Conservation (phyloP, 1,284 basidiomycete species). For the Lentinula novae-zelandiae region DNA sequence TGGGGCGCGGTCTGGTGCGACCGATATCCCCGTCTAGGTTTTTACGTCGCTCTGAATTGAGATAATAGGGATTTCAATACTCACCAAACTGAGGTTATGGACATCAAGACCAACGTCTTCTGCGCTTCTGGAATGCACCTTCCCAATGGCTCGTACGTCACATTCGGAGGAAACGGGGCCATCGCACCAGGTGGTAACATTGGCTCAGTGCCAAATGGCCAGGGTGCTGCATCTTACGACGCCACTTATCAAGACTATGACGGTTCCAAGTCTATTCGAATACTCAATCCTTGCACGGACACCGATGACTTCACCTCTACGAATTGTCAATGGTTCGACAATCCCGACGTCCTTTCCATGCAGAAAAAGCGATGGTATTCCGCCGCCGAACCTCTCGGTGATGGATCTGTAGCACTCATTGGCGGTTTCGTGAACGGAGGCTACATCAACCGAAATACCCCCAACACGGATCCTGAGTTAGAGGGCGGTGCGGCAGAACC, state of each 20-base stretch:
- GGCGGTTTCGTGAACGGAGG: conserved; percentile 84
- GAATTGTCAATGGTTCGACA: conserved; percentile 78
- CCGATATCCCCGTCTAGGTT: conserved; percentile 4
- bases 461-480: conserved; percentile 59
- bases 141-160: conserved; percentile 59
- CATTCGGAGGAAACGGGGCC: conserved; percentile 78
- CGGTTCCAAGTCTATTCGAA: conserved; percentile 63
- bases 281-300: conserved; percentile 72
- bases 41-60: conserved; percentile 3
- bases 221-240: conserved; percentile 45
- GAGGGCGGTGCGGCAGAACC: conserved; percentile 67
- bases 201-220: conserved; percentile 44
- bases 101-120: conserved; percentile 78
- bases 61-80: conserved; percentile 46
- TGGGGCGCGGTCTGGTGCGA: conserved; percentile 48
- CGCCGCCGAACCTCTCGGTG: conserved; percentile 70
- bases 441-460: conserved; percentile 83
- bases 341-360: conserved; percentile 66
- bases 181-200: conserved; percentile 68
- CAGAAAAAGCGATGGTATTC: conserved; percentile 86
- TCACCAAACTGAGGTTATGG: conserved; percentile 55
- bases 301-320: conserved; percentile 44
- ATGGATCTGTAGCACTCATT: conserved; percentile 69
- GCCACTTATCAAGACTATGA: conserved; percentile 63
- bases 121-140: conserved; percentile 75